Evolutionary conservation across 768 basidiomycete species (phyloP).

Genomic region (Kwoniella bestiolae): DNA sequence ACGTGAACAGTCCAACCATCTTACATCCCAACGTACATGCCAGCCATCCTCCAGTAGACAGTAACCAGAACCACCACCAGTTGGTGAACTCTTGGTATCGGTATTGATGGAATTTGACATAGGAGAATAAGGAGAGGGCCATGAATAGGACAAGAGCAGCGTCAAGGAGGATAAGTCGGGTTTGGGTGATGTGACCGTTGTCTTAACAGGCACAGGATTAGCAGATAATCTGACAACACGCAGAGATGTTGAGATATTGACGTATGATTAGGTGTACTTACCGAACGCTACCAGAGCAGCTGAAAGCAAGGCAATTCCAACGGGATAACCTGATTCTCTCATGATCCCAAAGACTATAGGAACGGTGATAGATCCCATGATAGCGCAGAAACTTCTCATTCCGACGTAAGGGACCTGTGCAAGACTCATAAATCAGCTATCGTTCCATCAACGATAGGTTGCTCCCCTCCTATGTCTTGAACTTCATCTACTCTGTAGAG

Average conservation of each 20-base stretch:
- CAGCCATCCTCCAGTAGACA: conserved; percentile 87
- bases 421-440: neutral
- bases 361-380: conserved; percentile 85
- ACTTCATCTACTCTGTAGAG: no score
- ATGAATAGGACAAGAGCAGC: conserved; percentile 95
- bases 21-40: conserved; percentile 97
- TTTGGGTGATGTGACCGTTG: conserved; percentile 93
- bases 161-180: conserved; percentile 94
- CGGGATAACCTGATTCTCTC: conserved; percentile 97
- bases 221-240: no score
- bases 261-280: conserved; percentile 57
- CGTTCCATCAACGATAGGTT: no score
- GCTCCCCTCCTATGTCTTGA: no score
- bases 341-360: conserved; percentile 93
- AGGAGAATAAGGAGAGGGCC: conserved; percentile 87
- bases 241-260: no score
- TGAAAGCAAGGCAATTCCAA: conserved; percentile 86
- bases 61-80: conserved; percentile 94
- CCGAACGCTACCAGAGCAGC: conserved; percentile 85
- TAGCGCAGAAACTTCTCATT: conserved; percentile 87
- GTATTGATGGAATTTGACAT: conserved; percentile 90
- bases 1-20: conserved; percentile 94
- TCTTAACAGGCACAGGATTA: conserved; percentile 66
- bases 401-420: conserved; percentile 79
- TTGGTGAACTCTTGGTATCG: conserved; percentile 88